Evolutionary conservation across 169 alveolate genomes (phyloP).

Genomic region (Cyclospora cayetanensis): DNA sequence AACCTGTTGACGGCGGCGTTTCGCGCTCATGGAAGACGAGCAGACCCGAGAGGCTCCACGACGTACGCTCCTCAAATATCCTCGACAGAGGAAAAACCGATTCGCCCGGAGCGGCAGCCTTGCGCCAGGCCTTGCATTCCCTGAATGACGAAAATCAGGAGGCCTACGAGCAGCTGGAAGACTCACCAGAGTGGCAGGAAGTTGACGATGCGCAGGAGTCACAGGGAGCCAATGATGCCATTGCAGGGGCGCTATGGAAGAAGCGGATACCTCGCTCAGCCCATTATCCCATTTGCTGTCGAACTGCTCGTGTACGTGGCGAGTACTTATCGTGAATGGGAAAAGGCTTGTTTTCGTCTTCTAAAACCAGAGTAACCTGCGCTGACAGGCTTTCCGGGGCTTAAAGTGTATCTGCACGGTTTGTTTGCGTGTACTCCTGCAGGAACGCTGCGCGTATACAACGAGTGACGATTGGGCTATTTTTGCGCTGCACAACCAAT

Average conservation of each 20-base stretch:
- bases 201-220: not conserved
- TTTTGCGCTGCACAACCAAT: conserved; percentile 67
- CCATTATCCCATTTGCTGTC: conserved; percentile 23
- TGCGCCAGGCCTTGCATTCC: not conserved
- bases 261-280: conserved; percentile 5
- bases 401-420: too few species aligned
- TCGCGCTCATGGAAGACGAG: not conserved
- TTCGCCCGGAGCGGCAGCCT: not conserved
- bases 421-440: too few species aligned
- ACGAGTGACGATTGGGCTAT: conserved; percentile 65
- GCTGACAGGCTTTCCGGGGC: too few species aligned
- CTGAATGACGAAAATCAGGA: not conserved
- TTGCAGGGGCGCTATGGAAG: conserved; percentile 7
- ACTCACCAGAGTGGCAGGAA: not conserved
- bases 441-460: conserved; percentile 73
- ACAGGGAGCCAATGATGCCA: not conserved
- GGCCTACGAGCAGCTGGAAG: not conserved
- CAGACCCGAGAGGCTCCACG: not conserved
- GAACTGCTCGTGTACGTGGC: conserved; percentile 10
- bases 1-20: not conserved
- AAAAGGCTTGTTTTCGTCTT: too few species aligned
- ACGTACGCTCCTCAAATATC: not conserved
- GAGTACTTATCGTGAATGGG: too few species aligned
- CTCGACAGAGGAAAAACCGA: not conserved
- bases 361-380: too few species aligned